phyloP scores from a whole-genome alignment of 2,329 filamentous ascomycete genomes.

The Xylaria sp. region DNA sequence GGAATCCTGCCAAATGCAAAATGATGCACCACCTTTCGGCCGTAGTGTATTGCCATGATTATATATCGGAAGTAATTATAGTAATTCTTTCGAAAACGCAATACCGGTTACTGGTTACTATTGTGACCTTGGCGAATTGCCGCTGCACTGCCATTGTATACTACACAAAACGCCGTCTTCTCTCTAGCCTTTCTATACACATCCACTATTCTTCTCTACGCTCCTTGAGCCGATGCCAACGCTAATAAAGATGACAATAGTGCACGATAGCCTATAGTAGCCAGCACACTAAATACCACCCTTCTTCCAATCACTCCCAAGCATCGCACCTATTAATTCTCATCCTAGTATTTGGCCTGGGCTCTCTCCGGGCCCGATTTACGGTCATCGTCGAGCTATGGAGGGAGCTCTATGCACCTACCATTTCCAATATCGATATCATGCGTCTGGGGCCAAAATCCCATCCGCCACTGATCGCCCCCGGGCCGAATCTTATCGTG shows the following conservation, averaged over 20 bases:
- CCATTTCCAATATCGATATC: slow-evolving; percentile 4
- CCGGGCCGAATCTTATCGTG: neutral
- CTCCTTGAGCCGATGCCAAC: neutral
- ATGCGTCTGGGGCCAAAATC: neutral
- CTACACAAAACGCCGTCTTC: neutral
- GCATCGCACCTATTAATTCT: neutral
- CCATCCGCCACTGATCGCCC: neutral
- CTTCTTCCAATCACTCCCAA: slow-evolving; percentile 9
- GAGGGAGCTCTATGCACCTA: neutral
- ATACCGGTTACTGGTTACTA: neutral
- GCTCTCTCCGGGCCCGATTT: neutral
- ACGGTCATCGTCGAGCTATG: neutral
- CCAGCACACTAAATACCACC: neutral
- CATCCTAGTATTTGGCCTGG: slow-evolving; percentile 2
- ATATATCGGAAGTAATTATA: neutral
- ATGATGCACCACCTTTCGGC: slow-evolving; percentile 3
- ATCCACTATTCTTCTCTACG: neutral
- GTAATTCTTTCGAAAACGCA: slow-evolving; percentile 1
- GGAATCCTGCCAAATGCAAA: slow-evolving; percentile 27
- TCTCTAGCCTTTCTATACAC: neutral
- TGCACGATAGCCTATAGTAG: neutral
- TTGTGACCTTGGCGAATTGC: neutral
- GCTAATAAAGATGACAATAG: neutral
- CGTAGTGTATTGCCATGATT: slow-evolving; percentile 3
- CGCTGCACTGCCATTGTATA: too few relatives aligned